Evolutionary conservation across 306 rosid genomes (phyloP), one percentile per base, ranked within the genome.

Genomic region (Lagenaria siceraria): DNA sequence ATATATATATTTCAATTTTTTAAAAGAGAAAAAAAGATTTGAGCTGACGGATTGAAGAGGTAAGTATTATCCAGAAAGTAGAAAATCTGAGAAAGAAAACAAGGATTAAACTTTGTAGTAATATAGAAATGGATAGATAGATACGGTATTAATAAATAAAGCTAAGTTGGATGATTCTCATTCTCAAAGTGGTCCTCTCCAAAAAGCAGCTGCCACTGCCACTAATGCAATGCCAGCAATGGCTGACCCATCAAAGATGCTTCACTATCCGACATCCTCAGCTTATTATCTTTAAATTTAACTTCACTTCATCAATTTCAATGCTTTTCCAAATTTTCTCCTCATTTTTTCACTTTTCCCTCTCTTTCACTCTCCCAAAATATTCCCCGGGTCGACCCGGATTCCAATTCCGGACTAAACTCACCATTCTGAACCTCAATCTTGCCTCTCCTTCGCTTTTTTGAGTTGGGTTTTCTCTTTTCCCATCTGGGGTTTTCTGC

Each of bases 221-320:
- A 42, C 74, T 68, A 68, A 68, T 68, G 54, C 54, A 11, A 68
- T 68, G 53, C 74, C 74, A 68, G 74, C 74, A 2, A 42, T 68
- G 74, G 53, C 75, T 40, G 75, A 69, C 54, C 75, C 31, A 66
- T 8, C 17, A 42, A 43, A 69, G 75, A 69, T 69, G 75, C 75
- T 69, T 43, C 75, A 43, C 19, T 43, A 13, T 43, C 75, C 75
- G 36, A 69, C 54, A 69, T 43, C 72, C 49, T 6, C 19, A 5
- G 27, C 21, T 40, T 38, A 68, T 21, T 42, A 42, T 38, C 15
- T 10, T 38, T 53, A 53, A n/a, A 36, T 11, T 36, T 49, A 49
- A 36, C 3, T 68, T 24, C 53, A 12, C 0, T 40, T 42, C 52
- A 8, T 38, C 29, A 4, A 19, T 66, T 22, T 68, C 54, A 40